phyloP scores from a whole-genome alignment of 1,284 basidiomycete species.

The Peniophora sp. region DNA sequence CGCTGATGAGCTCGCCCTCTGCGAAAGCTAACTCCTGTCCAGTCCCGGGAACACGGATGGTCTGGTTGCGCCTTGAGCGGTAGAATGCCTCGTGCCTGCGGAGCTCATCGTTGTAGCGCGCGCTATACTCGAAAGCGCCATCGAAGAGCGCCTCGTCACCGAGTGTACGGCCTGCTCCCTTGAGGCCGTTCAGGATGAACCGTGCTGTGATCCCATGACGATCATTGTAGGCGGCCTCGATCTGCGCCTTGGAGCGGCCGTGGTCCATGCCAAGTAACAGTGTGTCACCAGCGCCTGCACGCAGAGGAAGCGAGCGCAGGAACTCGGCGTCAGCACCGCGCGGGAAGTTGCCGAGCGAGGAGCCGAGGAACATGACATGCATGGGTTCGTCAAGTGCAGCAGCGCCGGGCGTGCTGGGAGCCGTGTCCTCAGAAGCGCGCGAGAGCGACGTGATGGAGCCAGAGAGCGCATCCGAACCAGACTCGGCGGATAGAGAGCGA shows the following conservation, averaged over 20 bases:
- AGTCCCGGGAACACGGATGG: slow-evolving; percentile 43
- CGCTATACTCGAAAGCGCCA: slow-evolving; percentile 75
- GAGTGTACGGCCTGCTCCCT: slow-evolving; percentile 49
- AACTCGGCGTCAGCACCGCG: slow-evolving; percentile 70
- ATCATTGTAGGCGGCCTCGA: slow-evolving; percentile 85
- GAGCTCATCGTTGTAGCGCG: slow-evolving; percentile 72
- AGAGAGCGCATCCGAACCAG: slow-evolving; percentile 8
- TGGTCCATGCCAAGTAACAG: slow-evolving; percentile 83
- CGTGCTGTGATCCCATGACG: slow-evolving; percentile 65
- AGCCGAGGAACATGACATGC: slow-evolving; percentile 91
- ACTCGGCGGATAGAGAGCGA: slow-evolving; percentile 15
- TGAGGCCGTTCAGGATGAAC: slow-evolving; percentile 91
- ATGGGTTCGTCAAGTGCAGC: slow-evolving; percentile 37
- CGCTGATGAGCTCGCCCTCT: slow-evolving; percentile 72
- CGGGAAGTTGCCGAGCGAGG: slow-evolving; percentile 90
- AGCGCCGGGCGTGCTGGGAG: slow-evolving; percentile 31
- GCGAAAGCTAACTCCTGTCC: slow-evolving; percentile 42
- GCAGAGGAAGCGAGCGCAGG: slow-evolving; percentile 73
- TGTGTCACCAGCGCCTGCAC: slow-evolving; percentile 63
- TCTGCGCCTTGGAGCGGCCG: slow-evolving; percentile 56
- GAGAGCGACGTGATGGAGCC: slow-evolving; percentile 12
- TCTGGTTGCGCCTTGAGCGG: slow-evolving; percentile 60
- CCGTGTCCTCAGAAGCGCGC: slow-evolving; percentile 18
- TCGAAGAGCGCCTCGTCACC: slow-evolving; percentile 59
- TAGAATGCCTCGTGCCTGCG: slow-evolving; percentile 83